Base-by-base conservation (phyloP, 495 filamentous ascomycete genomes). In the Talaromyces wortmannii region DNA sequence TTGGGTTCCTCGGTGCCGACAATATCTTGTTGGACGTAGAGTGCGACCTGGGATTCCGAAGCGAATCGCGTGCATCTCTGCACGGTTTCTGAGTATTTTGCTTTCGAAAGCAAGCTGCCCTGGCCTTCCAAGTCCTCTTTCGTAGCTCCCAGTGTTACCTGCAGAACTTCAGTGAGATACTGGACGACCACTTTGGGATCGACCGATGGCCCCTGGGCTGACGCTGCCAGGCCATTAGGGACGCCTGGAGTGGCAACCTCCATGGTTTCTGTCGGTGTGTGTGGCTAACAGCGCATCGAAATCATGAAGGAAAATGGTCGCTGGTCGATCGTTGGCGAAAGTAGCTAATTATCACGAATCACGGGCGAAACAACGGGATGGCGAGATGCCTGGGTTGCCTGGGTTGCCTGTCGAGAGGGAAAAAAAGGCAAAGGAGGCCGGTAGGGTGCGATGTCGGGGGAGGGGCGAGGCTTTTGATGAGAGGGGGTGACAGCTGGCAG, bases 21-120 rank as follows among this genome's bases (percentile, higher is more conserved):
- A 33, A 88, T 65, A 62, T 96, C 89, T 71, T 96, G 95, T 63
- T 90, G 87, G 55, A 95, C 87, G 70, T 96, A 97, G 49, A 99
- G 72, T 29, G 86, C 90, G 42, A 86, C 81, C 74, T 95, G 90
- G 48, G 88, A 74, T 70, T 97, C 94, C 30, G 85, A 82, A 48
- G 91, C 90, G 68, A 96, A 99, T 61, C 92, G 84, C 57, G 83
- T 85, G 70, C 92, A 96, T 72, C 91, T 80, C 62, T 90, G 85
- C 29, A 91, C 72, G 0, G 94, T 97, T 53, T 97, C 92, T 36
- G 75, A 70, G 60, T 86, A 80, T 52, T 76, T 81, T 7, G 74
- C 66, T 56, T 82, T 76, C 15, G 90, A 92, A 48, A 99, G 80
- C 65, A 97, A 77, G 68, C 90, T 96, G 46, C 89, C 91, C 45